Percentiles rank a stretch among this genome's conserved stretches.
phyloP scores from a whole-genome alignment of 768 basidiomycete species.

The Tulasnella sp. region DNA sequence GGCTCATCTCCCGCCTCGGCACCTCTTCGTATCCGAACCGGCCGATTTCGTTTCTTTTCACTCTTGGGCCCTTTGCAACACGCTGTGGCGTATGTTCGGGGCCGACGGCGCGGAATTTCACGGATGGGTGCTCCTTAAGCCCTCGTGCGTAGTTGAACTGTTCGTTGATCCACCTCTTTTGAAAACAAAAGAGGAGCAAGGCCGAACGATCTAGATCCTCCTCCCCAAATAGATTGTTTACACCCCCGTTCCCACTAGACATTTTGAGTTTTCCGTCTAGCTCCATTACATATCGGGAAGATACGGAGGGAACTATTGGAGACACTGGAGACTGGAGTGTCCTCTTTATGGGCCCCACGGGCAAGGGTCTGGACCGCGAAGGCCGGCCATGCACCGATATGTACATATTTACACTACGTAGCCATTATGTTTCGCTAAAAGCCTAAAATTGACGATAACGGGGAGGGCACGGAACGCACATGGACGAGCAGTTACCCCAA shows the following conservation, averaged over 20 bases:
- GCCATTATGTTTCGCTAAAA: background rate
- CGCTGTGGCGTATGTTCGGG: background rate
- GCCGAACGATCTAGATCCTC: background rate
- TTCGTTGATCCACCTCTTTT: no score
- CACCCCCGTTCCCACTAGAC: background rate
- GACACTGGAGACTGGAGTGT: no score
- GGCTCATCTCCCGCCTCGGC: background rate
- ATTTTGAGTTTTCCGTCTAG: background rate
- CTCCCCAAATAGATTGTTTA: background rate
- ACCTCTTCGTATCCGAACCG: background rate
- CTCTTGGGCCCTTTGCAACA: background rate
- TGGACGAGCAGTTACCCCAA: no score
- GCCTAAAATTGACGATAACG: background rate
- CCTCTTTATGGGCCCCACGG: no score
- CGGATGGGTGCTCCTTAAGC: no score
- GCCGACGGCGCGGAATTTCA: no score
- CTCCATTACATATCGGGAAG: background rate
- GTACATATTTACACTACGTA: background rate
- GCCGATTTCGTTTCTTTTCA: background rate
- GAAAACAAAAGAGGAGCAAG: no score
- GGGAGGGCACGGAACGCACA: background rate
- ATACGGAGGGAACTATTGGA: background rate
- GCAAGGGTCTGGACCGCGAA: background rate
- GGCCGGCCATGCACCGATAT: background rate
- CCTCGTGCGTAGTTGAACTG: no score